Percentiles rank a stretch among this genome's conserved stretches.
These are phyloP conservation scores for Anacardium occidentale DNA, from an alignment of 345 rosid genomes.

Conservation along the genomic window DNA sequence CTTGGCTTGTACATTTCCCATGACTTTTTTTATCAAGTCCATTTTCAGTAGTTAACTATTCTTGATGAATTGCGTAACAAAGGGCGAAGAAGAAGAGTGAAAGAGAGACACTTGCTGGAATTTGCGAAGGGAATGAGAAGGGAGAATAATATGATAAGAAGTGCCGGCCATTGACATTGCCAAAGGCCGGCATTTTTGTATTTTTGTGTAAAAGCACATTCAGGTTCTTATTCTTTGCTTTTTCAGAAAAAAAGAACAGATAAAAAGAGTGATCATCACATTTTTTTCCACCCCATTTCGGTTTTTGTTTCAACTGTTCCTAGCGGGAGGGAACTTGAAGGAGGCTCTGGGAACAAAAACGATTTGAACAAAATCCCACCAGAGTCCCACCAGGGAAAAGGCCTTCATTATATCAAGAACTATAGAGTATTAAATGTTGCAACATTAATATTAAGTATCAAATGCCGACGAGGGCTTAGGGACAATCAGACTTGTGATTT, in stretches of 20 bases:
- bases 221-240: constrained; percentile 17
- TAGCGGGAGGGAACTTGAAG: too few species aligned
- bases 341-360: too few species aligned
- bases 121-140: constrained; percentile 15
- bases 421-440: too few species aligned
- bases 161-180: constrained; percentile 33
- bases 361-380: too few species aligned
- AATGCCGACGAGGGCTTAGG: too few species aligned
- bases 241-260: constrained; percentile 21
- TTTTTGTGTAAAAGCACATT: not conserved
- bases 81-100: not conserved
- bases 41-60: not conserved
- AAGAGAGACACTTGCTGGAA: constrained; percentile 28
- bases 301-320: not conserved
- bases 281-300: not conserved
- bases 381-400: too few species aligned
- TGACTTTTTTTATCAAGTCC: constrained; percentile 22
- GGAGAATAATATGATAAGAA: constrained; percentile 14
- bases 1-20: constrained; percentile 61
- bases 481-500: too few species aligned
- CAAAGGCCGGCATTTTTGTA: constrained; percentile 41
- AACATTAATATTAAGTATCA: too few species aligned
- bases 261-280: not conserved
- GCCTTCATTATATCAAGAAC: too few species aligned
- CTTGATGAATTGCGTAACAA: not conserved